These are phyloP conservation scores for Chaetomiaceae sp. DNA, from an alignment of 2,329 filamentous ascomycete genomes.

Conservation along the genomic window DNA sequence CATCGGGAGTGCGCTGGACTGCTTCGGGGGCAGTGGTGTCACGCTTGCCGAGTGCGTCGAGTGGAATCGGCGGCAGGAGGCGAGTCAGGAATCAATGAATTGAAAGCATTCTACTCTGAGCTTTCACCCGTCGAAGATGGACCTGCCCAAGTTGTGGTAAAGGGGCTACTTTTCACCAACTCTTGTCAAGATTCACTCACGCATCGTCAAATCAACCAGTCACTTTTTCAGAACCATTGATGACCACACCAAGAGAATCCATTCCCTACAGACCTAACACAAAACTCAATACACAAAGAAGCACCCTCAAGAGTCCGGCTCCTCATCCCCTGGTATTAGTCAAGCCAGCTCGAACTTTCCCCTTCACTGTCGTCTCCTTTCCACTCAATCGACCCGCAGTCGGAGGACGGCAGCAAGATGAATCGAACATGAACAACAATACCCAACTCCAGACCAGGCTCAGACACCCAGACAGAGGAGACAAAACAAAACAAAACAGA, in stretches of 20 bases:
- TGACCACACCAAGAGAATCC: not conserved
- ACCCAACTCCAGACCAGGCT: not conserved
- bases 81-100: not conserved
- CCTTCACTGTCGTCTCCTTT: not conserved
- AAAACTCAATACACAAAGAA: slow-evolving; percentile 7
- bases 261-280: slow-evolving; percentile 2
- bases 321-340: slow-evolving; percentile 7
- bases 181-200: not conserved
- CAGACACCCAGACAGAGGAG: not conserved
- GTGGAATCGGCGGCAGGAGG: slow-evolving; percentile 65
- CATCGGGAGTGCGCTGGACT: slow-evolving; percentile 92
- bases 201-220: not conserved
- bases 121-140: too few species aligned
- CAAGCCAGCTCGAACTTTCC: slow-evolving; percentile 14
- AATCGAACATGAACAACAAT: not conserved
- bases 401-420: not conserved
- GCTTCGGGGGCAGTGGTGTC: slow-evolving; percentile 86
- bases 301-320: not conserved
- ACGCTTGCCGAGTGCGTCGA: slow-evolving; percentile 82
- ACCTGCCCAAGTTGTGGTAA: too few species aligned
- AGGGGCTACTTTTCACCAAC: too few species aligned
- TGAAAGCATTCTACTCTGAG: not conserved
- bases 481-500: slow-evolving; percentile 1
- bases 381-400: not conserved
- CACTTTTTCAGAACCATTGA: not conserved